phyloP scores from a whole-genome alignment of 2,329 filamentous ascomycete genomes.

The Colletotrichum sp. region DNA sequence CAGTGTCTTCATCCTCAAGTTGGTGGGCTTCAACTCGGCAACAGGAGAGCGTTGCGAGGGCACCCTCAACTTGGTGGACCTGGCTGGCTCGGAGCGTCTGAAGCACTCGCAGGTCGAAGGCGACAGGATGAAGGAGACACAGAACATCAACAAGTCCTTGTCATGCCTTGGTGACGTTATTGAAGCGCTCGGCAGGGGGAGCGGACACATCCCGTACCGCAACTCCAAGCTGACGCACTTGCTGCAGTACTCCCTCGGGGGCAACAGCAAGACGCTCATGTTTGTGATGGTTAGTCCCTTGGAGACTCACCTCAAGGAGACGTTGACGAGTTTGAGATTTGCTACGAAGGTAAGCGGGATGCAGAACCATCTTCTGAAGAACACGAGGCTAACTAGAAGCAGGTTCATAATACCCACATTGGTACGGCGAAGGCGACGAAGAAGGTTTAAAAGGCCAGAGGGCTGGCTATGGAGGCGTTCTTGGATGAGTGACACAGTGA shows the following conservation, averaged over 20 bases:
- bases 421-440: slow-evolving; percentile 83
- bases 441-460: slow-evolving; percentile 42
- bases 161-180: slow-evolving; percentile 95
- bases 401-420: slow-evolving; percentile 90
- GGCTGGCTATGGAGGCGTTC: slow-evolving; percentile 12
- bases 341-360: slow-evolving; percentile 81
- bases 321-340: slow-evolving; percentile 92
- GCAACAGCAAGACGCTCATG: slow-evolving; percentile 98
- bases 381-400: neutral
- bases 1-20: slow-evolving; percentile 93
- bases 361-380: accelerated
- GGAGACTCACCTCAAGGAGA: slow-evolving; percentile 90
- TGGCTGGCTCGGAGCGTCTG: slow-evolving; percentile 90
- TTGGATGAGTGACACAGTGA: neutral
- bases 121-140: slow-evolving; percentile 88
- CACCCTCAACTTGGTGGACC: slow-evolving; percentile 92
- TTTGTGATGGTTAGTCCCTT: slow-evolving; percentile 97
- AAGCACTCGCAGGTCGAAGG: slow-evolving; percentile 88
- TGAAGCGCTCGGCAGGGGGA: slow-evolving; percentile 84
- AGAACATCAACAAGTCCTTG: slow-evolving; percentile 96
- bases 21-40: slow-evolving; percentile 70
- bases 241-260: slow-evolving; percentile 91
- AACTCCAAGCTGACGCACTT: slow-evolving; percentile 98
- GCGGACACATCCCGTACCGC: slow-evolving; percentile 87
- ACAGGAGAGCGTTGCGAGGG: slow-evolving; percentile 89